Conservation (phyloP, 345 rosid species). For the Syzygium aqueum region DNA sequence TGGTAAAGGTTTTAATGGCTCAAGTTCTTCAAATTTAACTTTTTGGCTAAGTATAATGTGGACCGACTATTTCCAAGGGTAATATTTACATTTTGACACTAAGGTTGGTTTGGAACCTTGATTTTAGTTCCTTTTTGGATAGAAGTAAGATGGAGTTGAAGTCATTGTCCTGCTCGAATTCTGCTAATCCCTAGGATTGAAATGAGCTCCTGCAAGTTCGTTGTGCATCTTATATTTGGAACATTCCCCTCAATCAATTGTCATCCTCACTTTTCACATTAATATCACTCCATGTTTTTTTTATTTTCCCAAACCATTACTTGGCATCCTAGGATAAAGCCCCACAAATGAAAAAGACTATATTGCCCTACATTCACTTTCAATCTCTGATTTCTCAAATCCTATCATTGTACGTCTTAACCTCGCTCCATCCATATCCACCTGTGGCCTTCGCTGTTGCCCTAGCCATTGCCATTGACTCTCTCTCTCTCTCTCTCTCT, state of each 20-base stretch:
- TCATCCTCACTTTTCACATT: not conserved
- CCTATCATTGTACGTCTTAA: not conserved
- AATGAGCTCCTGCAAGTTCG: not conserved
- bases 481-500: not conserved
- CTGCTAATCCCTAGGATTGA: not conserved
- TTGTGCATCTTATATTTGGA: not conserved
- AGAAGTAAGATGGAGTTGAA: not conserved
- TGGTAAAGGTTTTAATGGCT: not conserved
- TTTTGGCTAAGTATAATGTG: not conserved
- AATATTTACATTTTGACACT: not conserved
- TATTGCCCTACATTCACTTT: not conserved
- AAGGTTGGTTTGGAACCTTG: not conserved
- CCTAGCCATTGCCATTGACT: not conserved
- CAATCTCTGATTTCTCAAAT: too few species aligned
- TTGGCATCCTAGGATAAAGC: not conserved
- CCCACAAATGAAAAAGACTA: not conserved
- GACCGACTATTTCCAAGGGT: not conserved
- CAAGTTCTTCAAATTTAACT: too few species aligned
- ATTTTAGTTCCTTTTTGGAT: not conserved
- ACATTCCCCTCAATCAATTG: not conserved
- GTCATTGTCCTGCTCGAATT: not conserved
- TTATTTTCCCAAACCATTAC: not conserved
- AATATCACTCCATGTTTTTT: not conserved
- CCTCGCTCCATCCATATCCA: not conserved
- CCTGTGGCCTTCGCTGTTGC: not conserved